These are phyloP conservation scores for Colletotrichum navitas DNA, from an alignment of 2,329 filamentous ascomycete species.

Conservation along the genomic window DNA sequence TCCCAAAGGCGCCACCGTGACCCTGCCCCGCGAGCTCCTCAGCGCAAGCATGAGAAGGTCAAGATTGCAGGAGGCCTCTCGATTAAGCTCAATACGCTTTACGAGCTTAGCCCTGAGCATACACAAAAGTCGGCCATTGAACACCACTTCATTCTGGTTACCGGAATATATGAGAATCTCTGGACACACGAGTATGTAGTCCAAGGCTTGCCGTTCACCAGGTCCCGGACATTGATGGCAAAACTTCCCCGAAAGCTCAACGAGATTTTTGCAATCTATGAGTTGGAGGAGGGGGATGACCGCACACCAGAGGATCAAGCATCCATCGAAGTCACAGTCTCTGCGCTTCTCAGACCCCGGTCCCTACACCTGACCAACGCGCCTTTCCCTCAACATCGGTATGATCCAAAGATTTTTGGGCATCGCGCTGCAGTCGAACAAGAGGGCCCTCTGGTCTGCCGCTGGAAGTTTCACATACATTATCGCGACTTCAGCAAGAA, in stretches of 20 bases:
- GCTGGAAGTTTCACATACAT: conserved; percentile 60
- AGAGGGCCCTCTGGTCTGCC: conserved; percentile 61
- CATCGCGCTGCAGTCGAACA: conserved; percentile 45
- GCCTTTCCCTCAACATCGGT: conserved; percentile 56
- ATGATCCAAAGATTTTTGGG: conserved; percentile 43
- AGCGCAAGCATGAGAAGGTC: not conserved
- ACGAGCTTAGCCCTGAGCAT: conserved; percentile 46
- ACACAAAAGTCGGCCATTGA: conserved; percentile 44
- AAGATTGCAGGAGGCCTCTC: not conserved
- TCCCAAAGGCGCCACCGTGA: conserved; percentile 1
- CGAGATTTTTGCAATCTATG: conserved; percentile 59
- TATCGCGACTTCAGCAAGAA: conserved; percentile 49
- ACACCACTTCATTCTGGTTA: conserved; percentile 58
- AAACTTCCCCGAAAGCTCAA: conserved; percentile 56
- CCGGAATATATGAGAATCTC: conserved; percentile 52
- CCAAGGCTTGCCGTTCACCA: conserved; percentile 55
- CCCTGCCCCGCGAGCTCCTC: not conserved
- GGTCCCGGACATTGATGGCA: conserved; percentile 52
- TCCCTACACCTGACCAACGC: conserved; percentile 68
- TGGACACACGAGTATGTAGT: conserved; percentile 46
- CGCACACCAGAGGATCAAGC: conserved; percentile 51
- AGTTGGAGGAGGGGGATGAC: conserved; percentile 54
- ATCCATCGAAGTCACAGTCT: conserved; percentile 57
- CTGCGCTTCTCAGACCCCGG: conserved; percentile 55
- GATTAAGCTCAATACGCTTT: conserved; percentile 46